Evolutionary conservation across 2,329 filamentous ascomycete species (phyloP), one percentile per base, ranked within the genome.

Genomic region (Diaporthe ilicicola): DNA sequence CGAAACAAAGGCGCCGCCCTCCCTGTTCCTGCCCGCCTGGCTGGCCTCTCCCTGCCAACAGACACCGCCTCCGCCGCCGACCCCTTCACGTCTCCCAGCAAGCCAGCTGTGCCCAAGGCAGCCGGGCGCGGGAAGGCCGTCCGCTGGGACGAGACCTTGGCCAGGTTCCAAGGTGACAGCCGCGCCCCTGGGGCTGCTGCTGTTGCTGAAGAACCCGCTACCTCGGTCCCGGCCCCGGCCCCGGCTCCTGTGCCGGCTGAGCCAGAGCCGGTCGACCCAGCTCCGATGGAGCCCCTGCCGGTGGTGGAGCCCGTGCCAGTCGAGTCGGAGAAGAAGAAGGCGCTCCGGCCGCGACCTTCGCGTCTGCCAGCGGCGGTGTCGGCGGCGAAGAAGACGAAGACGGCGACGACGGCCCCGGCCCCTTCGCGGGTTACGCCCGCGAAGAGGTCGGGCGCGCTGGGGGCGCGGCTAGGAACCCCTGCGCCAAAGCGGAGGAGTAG

Each of bases 1-100:
- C 84, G 83, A 73, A 86, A 86, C 72, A 85, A 84, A 76, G 81
- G 75, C 4, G 77, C 74, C 22, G 78, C 84, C 1, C 69, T 82
- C 6, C 76, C 74, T 8, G 81, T 82, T 0, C 73, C 74, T 19
- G 65, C 77, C 1, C 75, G 81, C 0, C 74, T 82, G 1, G 76
- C 77, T 1, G 74, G 54, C 44, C 59, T 64, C 42, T 22, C 27
- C 22, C 65, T 67, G 46, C 27, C 59, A 8, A 27, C 42, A 22
- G 27, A 24, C 6, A 6, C 37, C 19, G 50, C 22, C 1, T 48
- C 24, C 4, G 55, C 8, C 9, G n/a, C 27, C 22, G 67, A 71
- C n/a, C 56, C 59, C 13, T 55, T 54, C 29, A 24, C 42, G 4
- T 62, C 29, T 27, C 54, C 59, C 15, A 27, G 19, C 29, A 42